phyloP scores from a whole-genome alignment of 345 rosid species.

The Acer yangbiense region DNA sequence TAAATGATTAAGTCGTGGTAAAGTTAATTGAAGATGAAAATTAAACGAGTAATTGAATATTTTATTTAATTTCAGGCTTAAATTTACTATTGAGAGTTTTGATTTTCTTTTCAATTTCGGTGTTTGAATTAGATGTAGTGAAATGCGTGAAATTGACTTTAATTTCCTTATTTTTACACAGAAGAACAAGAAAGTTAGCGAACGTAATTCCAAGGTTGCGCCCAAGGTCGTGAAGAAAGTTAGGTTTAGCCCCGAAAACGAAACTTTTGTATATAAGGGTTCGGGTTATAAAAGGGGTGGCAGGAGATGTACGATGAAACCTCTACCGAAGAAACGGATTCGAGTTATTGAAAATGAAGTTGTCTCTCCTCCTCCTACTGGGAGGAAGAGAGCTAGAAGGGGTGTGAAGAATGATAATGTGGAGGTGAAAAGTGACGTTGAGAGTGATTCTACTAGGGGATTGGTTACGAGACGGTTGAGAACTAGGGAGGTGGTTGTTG shows the following conservation, averaged over 20 bases:
- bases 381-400: constrained; percentile 35
- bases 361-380: constrained; percentile 10
- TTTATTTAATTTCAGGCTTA: too few species aligned
- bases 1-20: neutral
- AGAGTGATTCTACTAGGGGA: neutral
- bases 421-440: neutral
- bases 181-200: constrained; percentile 23
- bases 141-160: neutral
- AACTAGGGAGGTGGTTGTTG: constrained; percentile 21
- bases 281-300: constrained; percentile 29
- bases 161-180: neutral
- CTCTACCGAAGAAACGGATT: neutral
- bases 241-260: constrained; percentile 55
- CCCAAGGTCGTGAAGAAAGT: constrained; percentile 50
- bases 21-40: neutral
- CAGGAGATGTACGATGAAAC: constrained; percentile 13
- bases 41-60: neutral
- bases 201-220: constrained; percentile 10
- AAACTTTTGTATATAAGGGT: constrained; percentile 43
- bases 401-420: constrained; percentile 1
- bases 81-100: neutral
- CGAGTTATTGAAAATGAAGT: constrained; percentile 3
- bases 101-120: neutral
- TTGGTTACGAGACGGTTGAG: constrained; percentile 25
- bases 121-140: neutral